Percentiles rank a stretch among this genome's conserved stretches.
Conservation (phyloP, 1,284 basidiomycete species). For the Phellopilus nigrolimitatus region DNA sequence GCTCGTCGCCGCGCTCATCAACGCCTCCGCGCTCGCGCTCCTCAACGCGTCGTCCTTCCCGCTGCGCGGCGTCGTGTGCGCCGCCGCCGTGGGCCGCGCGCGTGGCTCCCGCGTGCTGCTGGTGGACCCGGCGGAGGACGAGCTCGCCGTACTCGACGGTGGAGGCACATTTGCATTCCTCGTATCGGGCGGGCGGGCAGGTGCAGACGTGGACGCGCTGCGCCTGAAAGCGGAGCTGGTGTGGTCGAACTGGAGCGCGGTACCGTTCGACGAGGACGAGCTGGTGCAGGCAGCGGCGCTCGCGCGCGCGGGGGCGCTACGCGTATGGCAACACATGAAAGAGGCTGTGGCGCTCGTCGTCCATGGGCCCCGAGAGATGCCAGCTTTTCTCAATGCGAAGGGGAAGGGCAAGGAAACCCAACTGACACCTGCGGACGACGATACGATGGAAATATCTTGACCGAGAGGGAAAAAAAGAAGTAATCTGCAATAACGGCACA, state of each 20-base stretch:
- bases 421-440: conserved; percentile 3
- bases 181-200: conserved; percentile 37
- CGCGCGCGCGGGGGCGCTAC: conserved; percentile 40
- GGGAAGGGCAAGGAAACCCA: not conserved
- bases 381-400: no score
- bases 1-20: conserved; percentile 57
- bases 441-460: conserved; percentile 16
- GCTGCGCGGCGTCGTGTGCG: conserved; percentile 65
- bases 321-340: conserved; percentile 47
- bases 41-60: conserved; percentile 64
- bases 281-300: conserved; percentile 40
- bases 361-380: no score
- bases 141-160: conserved; percentile 35
- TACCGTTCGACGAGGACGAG: conserved; percentile 37
- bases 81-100: conserved; percentile 49
- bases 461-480: not conserved
- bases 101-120: conserved; percentile 31
- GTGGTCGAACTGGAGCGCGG: conserved; percentile 53
- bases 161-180: conserved; percentile 66
- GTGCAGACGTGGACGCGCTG: conserved; percentile 13
- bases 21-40: conserved; percentile 61
- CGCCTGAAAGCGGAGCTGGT: conserved; percentile 32
- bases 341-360: conserved; percentile 18
- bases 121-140: conserved; percentile 50
- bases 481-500: not conserved